Evolutionary conservation across 257 asterid genomes (phyloP), one percentile per base, ranked within the genome.

Genomic region (Solanum peruvianum): DNA sequence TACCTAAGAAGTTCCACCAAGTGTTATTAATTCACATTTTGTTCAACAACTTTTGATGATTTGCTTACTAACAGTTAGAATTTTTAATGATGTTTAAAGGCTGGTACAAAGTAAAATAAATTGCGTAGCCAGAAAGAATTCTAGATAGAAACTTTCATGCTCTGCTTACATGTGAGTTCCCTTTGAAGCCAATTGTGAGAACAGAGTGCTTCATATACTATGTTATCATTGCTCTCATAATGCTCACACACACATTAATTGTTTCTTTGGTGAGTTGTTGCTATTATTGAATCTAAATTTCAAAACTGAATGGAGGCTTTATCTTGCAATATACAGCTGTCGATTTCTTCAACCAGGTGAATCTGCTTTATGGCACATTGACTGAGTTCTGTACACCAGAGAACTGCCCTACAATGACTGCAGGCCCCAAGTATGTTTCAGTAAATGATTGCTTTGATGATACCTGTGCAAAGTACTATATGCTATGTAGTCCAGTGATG

Each of bases 301-400:
- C 25, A 84, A 56, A 67, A 91, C 90, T 92, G 88, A 90, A 86
- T 67, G 47, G 82, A 83, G 71, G 60, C 86, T 91, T 89, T 86
- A 23, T 88, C 91, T 90, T 42, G 82, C 70, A 44, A 64, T 93
- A 85, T 92, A 71, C 96, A 96, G 99, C 99, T 88, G 98, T 95
- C 15, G 99, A 95, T 88, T 96, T 95, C 94, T 96, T 95, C 97
- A 95, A 94, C 91, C 98, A 95, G 92, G 99, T 96, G 92, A 95
- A 96, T 92, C 94, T 96, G 89, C 98, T 96, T 80, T 96, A 91
- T 89, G 98, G 98, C 90, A 96, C 99, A 45, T 96, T 96, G 85
- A 95, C 99, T 14, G 98, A 95, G 92, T 96, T 96, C 92, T 96
- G 99, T 76, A 96, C 98, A 2, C 89, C 98, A 12, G 97, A 93